A percentile compares a stretch with the other conserved stretches of the same genome.
Conservation (phyloP, 2,329 filamentous ascomycete genomes). For the Stachybotrys chartarum region DNA sequence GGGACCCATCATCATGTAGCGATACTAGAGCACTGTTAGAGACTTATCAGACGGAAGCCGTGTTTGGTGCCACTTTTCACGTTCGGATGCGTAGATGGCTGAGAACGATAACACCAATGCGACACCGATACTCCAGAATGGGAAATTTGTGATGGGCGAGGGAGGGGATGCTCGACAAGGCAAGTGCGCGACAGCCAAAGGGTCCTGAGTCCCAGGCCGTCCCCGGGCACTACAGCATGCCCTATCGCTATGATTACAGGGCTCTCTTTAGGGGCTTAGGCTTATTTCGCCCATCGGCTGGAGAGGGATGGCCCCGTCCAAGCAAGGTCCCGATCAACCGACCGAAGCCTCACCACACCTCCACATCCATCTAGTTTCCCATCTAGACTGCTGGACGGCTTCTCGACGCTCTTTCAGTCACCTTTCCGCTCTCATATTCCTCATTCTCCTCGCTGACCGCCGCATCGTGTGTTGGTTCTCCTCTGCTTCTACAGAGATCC, state of each 20-base stretch:
- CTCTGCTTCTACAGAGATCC: not conserved
- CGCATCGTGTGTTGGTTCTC: not conserved
- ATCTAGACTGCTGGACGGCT: not conserved
- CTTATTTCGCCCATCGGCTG: not conserved
- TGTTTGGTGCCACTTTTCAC: not conserved
- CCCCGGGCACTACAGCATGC: not conserved
- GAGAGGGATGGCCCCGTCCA: not conserved
- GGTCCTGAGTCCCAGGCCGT: not conserved
- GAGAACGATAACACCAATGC: too few species aligned
- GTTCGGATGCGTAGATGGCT: too few species aligned
- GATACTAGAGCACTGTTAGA: not conserved
- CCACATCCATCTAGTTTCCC: not conserved
- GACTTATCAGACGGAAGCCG: not conserved
- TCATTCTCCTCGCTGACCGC: not conserved
- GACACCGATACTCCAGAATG: too few species aligned
- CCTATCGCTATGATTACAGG: not conserved
- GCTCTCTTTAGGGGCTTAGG: not conserved
- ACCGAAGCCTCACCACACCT: not conserved
- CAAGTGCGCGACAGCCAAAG: not conserved
- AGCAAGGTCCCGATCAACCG: not conserved
- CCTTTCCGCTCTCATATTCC: not conserved
- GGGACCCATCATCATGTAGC: not conserved
- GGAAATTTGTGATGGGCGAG: not conserved
- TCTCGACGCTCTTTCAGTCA: not conserved
- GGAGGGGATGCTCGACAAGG: not conserved